Percentiles rank a stretch among this genome's conserved stretches.
These are phyloP conservation scores for Cymbidium sinense DNA, from an alignment of 106 monocot species.

Conservation along the genomic window DNA sequence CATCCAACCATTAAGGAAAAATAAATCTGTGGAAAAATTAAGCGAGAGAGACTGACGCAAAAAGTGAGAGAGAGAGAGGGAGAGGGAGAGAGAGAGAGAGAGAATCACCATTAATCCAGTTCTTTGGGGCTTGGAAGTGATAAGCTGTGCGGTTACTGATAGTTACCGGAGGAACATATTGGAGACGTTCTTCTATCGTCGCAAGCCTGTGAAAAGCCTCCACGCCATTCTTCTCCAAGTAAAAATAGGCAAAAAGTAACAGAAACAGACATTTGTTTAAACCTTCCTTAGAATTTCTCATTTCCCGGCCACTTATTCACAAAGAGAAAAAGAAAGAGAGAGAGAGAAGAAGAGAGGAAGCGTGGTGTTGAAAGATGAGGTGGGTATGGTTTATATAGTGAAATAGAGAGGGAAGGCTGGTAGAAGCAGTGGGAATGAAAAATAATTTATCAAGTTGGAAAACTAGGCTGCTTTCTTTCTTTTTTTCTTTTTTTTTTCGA, in stretches of 20 bases:
- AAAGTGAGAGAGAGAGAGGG: not conserved
- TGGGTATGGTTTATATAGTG: slow-evolving; percentile 1
- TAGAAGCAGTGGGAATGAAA: not conserved
- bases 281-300: not conserved
- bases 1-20: not conserved
- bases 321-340: not conserved
- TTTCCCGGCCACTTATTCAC: not conserved
- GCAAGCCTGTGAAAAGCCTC: slow-evolving; percentile 3
- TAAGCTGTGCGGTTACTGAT: slow-evolving; percentile 35
- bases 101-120: slow-evolving; percentile 68
- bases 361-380: not conserved
- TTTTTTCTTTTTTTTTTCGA: too few species aligned
- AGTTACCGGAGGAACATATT: slow-evolving; percentile 14
- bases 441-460: too few species aligned
- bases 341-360: not conserved
- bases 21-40: not conserved
- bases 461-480: too few species aligned
- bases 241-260: not conserved
- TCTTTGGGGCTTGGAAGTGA: slow-evolving; percentile 64
- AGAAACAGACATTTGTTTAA: not conserved
- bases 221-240: not conserved
- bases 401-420: not conserved
- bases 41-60: not conserved
- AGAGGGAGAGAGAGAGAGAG: not conserved
- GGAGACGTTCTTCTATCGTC: slow-evolving; percentile 1